Evolutionary conservation across 805 yeast species (phyloP), one percentile per base, ranked within the genome.

Genomic region (Candida anglica): DNA sequence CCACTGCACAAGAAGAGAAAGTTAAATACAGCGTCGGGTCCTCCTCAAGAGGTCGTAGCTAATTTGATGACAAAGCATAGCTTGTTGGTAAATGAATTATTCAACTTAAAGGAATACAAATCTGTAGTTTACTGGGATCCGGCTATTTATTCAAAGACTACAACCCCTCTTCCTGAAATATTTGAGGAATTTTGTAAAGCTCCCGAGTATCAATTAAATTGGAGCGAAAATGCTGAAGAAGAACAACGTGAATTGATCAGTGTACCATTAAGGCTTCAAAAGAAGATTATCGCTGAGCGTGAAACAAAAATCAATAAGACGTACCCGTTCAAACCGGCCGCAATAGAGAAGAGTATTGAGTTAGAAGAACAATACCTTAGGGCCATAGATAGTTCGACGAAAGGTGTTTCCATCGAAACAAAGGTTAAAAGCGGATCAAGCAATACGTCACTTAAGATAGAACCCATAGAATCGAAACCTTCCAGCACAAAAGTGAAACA

Each of bases 121-220:
- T 77, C 86, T 0, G 51, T 81, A 27, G 74, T 70, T 0, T 75
- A 74, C 14, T 83, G 79, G 73, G 73, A 80, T 42, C 88, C 88
- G 0, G 9, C 52, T 60, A 33, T 59, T 59, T 40, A 56, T 60
- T 3, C 39, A 27, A 13, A 39, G 43, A 30, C 41, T 7, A 34
- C 34, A 14, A 31, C 46, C 19, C 19, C 47, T 9, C 41, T 58
- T 21, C 63, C 68, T 4, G 69, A 57, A 31, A 44, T 55, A 13
- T 59, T 50, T 35, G 60, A 60, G 27, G 47, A 50, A 20, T 64
- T 62, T 34, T 33, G 56, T 10, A 47, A 54, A 11, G 41, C 55
- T 19, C 50, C 55, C 25, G 38, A 50, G 2, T 53, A 50, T 37
- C 45, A 47, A 31, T 44, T 66, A 15, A 37, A 44, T 8, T 67